Evolutionary conservation across 495 filamentous ascomycete species (phyloP).

Genomic region (Corynascus novoguineensis): DNA sequence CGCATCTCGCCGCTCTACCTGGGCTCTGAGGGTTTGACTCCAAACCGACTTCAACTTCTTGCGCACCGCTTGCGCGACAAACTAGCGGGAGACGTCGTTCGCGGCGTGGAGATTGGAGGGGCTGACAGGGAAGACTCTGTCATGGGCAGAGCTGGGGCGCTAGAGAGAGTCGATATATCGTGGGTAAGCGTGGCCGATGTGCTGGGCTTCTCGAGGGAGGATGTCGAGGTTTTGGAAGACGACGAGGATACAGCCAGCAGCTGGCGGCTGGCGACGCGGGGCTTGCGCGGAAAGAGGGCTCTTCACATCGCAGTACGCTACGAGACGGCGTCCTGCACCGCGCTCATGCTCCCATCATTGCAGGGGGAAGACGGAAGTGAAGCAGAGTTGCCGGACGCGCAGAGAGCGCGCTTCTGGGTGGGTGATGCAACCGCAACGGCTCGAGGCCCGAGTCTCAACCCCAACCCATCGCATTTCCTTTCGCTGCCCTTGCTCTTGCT

Average conservation of each 20-base stretch:
- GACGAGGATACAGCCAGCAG: neutral
- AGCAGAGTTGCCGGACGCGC: neutral
- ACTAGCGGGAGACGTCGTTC: conserved; percentile 45
- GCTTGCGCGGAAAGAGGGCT: conserved; percentile 10
- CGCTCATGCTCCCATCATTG: conserved; percentile 36
- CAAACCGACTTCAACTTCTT: conserved; percentile 27
- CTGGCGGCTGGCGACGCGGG: conserved; percentile 3
- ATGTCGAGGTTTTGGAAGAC: neutral
- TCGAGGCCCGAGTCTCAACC: too few species aligned
- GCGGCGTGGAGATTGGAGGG: conserved; percentile 42
- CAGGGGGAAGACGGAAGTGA: neutral
- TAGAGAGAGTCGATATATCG: conserved; percentile 34
- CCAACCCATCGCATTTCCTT: conserved; percentile 24
- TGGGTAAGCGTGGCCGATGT: conserved; percentile 24
- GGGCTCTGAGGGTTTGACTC: conserved; percentile 26
- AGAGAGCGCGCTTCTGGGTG: conserved; percentile 5
- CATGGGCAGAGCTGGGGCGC: conserved; percentile 34
- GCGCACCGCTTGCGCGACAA: conserved; percentile 38
- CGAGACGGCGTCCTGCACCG: conserved; percentile 37
- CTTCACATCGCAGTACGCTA: conserved; percentile 37
- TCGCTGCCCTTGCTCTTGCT: conserved; percentile 40
- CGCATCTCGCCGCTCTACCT: conserved; percentile 42
- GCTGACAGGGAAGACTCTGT: conserved; percentile 21
- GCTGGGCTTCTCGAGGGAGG: conserved; percentile 10
- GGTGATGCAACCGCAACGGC: conserved; percentile 1